Evolutionary conservation across 179 eudicot genomes (phyloP).

Genomic region (Silene coronaria): DNA sequence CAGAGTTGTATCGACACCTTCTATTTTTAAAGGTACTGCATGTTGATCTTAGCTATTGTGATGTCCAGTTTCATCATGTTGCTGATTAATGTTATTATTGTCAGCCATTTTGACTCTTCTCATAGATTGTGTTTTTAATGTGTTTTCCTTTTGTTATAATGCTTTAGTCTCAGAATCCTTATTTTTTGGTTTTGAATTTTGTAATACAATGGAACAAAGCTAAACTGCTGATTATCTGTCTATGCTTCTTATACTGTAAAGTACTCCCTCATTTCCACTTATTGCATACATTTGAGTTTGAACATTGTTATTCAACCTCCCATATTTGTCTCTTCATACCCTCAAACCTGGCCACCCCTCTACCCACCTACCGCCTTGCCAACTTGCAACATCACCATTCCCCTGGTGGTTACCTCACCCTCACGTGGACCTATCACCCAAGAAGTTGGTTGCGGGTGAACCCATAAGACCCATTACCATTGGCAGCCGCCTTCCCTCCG

Average conservation of each 20-base stretch:
- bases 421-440: too few relatives aligned
- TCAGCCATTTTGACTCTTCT: background rate
- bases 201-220: background rate
- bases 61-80: constrained; percentile 1
- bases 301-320: background rate
- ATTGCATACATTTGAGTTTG: background rate
- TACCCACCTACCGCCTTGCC: too few relatives aligned
- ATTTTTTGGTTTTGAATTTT: background rate
- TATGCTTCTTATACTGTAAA: background rate
- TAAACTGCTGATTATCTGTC: background rate
- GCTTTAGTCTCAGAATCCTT: background rate
- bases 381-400: too few relatives aligned
- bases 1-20: constrained; percentile 94
- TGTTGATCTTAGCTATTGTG: constrained; percentile 6
- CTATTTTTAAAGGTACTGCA: constrained; percentile 73
- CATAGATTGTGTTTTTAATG: background rate
- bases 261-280: background rate
- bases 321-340: background rate
- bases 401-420: too few relatives aligned
- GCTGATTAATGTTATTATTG: background rate
- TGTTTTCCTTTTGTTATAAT: background rate
- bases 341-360: too few relatives aligned
- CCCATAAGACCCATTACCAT: too few relatives aligned
- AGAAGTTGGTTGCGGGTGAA: too few relatives aligned
- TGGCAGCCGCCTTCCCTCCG: too few relatives aligned